Percentiles rank a stretch among this genome's conserved stretches.
Conservation (phyloP, 371 early-diverging fungal species). For the Circinella minor region DNA sequence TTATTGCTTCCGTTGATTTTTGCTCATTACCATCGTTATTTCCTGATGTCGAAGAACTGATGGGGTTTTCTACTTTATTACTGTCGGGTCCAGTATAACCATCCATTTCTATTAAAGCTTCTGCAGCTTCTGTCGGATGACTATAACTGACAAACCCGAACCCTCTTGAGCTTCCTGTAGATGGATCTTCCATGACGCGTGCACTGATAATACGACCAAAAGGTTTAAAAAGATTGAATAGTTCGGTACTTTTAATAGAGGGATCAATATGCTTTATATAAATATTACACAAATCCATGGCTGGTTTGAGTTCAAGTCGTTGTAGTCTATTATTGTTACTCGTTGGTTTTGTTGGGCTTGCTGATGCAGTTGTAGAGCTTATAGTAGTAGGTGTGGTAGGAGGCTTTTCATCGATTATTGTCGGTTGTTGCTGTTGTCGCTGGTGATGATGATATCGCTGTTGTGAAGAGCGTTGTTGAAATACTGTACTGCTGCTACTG, state of each 20-base stretch:
- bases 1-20: constrained; percentile 14
- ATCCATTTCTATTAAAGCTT: constrained; percentile 45
- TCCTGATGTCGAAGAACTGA: too few species aligned
- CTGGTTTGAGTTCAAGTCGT: constrained; percentile 1
- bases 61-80: too few species aligned
- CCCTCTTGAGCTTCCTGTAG: constrained; percentile 46
- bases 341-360: not conserved
- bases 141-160: constrained; percentile 51
- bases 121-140: constrained; percentile 41
- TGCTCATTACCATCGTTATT: not conserved
- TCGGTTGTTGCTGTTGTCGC: not conserved
- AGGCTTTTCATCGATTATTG: not conserved
- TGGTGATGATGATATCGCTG: not conserved
- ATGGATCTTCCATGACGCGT: constrained; percentile 44
- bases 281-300: constrained; percentile 35
- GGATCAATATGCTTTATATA: constrained; percentile 51
- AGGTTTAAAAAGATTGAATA: constrained; percentile 43
- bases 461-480: not conserved
- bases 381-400: not conserved
- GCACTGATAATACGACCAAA: constrained; percentile 50
- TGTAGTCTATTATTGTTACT: not conserved
- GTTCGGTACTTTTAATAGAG: constrained; percentile 36
- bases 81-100: constrained; percentile 27
- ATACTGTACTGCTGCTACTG: not conserved
- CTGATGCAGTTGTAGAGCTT: not conserved